Conservation (phyloP, 2,329 filamentous ascomycete species). For the Fonsecaea nubica region DNA sequence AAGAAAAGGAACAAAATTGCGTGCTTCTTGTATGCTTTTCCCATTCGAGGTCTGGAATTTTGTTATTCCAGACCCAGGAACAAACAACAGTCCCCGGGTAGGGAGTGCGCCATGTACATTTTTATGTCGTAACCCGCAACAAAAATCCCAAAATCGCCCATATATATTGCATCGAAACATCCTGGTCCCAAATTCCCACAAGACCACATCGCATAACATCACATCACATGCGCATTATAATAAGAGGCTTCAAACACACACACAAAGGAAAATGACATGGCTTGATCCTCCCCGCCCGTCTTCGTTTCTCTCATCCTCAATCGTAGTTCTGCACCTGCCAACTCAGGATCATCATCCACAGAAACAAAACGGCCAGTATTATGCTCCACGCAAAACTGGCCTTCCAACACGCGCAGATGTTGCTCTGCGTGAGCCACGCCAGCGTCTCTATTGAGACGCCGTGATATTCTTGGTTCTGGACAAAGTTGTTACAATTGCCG, state of each 20-base stretch:
- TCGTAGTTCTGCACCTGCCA: constrained; percentile 60
- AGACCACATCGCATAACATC: neutral
- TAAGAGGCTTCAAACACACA: neutral
- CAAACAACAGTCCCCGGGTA: neutral
- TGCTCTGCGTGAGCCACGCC: constrained; percentile 68
- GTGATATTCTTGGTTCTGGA: constrained; percentile 53
- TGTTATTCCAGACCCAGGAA: neutral
- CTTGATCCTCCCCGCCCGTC: neutral
- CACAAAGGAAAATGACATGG: neutral
- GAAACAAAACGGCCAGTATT: constrained; percentile 66
- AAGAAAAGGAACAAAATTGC: neutral
- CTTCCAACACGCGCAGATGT: constrained; percentile 69
- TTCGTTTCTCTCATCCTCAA: constrained; percentile 18
- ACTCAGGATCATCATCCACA: constrained; percentile 71
- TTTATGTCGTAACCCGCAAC: constrained; percentile 1
- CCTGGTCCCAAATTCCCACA: neutral
- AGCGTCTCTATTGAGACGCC: constrained; percentile 63
- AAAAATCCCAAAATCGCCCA: neutral
- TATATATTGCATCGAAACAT: constrained; percentile 7
- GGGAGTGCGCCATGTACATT: constrained; percentile 10
- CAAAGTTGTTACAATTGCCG: constrained; percentile 64
- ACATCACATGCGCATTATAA: constrained; percentile 5
- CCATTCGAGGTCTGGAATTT: neutral
- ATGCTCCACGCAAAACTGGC: constrained; percentile 70
- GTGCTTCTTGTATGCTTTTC: neutral